A percentile compares a stretch with the other conserved stretches of the same genome.
Conservation (phyloP, 139 green algal genomes). For the Yamagishiella unicocca region DNA sequence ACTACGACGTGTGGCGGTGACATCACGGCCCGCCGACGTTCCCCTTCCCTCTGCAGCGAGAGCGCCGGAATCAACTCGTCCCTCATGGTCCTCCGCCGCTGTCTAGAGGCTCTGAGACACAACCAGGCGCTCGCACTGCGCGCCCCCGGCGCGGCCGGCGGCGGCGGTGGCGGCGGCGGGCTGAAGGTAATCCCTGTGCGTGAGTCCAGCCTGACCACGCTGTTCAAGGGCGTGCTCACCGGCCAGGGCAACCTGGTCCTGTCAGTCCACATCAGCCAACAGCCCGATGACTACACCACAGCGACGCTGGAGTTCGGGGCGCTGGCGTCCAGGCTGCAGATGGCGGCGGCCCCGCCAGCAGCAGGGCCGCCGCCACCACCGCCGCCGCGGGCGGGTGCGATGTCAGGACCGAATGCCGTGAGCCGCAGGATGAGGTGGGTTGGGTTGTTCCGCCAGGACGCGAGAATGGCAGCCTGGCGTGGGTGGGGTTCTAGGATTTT, state of each 20-base stretch:
- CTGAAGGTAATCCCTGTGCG: constrained; percentile 73
- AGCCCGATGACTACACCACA: constrained; percentile 76
- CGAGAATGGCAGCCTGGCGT: too few relatives aligned
- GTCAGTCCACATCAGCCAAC: constrained; percentile 76
- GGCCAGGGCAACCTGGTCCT: constrained; percentile 76
- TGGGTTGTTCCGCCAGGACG: too few relatives aligned
- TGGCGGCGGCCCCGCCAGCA: background rate
- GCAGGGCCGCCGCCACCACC: background rate
- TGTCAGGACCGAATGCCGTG: too few relatives aligned
- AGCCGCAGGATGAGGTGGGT: too few relatives aligned
- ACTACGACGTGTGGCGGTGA: too few relatives aligned
- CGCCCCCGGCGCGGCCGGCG: background rate
- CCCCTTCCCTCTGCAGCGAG: constrained; percentile 67
- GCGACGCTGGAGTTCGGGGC: constrained; percentile 27
- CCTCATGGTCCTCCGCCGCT: constrained; percentile 85
- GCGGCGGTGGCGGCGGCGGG: background rate
- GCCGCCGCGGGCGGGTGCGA: background rate
- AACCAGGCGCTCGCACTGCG: constrained; percentile 72
- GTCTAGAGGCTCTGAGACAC: constrained; percentile 82
- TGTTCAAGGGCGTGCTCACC: constrained; percentile 47
- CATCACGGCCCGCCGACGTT: too few relatives aligned
- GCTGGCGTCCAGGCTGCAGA: background rate
- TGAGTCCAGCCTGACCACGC: constrained; percentile 65
- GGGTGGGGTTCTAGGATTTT: too few relatives aligned
- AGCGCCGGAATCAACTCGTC: constrained; percentile 86